phyloP scores from a whole-genome alignment of 2,329 filamentous ascomycete genomes.

The Aureobasidium lini region DNA sequence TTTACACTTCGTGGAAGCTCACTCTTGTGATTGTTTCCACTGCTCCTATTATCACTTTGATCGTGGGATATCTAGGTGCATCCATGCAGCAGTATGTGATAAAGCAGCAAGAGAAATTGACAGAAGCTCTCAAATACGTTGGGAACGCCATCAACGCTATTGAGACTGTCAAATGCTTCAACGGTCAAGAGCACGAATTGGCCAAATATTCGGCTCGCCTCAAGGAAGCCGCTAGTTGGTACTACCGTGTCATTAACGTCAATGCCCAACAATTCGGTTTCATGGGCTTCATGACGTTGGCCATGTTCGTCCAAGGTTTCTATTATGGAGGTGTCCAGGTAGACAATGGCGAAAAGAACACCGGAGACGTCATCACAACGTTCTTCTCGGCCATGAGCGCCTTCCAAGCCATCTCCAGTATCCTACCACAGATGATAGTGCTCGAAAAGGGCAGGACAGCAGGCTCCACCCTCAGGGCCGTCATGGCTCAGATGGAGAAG shows the following conservation, averaged over 20 bases:
- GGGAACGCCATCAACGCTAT: constrained; percentile 66
- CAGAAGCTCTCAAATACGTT: constrained; percentile 62
- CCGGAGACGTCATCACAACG: constrained; percentile 68
- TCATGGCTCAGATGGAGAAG: constrained; percentile 33
- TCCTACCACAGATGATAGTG: constrained; percentile 69
- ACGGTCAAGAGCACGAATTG: constrained; percentile 63
- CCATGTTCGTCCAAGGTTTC: constrained; percentile 81
- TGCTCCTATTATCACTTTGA: constrained; percentile 57
- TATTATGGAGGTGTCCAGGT: constrained; percentile 76
- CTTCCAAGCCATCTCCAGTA: constrained; percentile 64
- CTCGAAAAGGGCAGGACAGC: constrained; percentile 74
- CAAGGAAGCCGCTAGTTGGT: constrained; percentile 52
- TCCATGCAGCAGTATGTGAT: constrained; percentile 59
- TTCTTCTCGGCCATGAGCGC: constrained; percentile 78
- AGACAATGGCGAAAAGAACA: constrained; percentile 45
- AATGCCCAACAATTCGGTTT: constrained; percentile 67
- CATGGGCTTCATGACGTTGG: constrained; percentile 64
- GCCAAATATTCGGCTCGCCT: constrained; percentile 56
- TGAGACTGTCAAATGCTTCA: constrained; percentile 80
- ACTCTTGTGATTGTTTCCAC: constrained; percentile 71
- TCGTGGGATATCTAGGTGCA: constrained; percentile 54
- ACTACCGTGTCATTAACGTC: constrained; percentile 59
- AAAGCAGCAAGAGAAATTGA: constrained; percentile 60
- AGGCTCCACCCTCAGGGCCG: constrained; percentile 51
- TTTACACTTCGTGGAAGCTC: constrained; percentile 76